A percentile compares a stretch with the other conserved stretches of the same genome.
Conservation (phyloP, 495 filamentous ascomycete genomes). For the Bryoglossum gracile region DNA sequence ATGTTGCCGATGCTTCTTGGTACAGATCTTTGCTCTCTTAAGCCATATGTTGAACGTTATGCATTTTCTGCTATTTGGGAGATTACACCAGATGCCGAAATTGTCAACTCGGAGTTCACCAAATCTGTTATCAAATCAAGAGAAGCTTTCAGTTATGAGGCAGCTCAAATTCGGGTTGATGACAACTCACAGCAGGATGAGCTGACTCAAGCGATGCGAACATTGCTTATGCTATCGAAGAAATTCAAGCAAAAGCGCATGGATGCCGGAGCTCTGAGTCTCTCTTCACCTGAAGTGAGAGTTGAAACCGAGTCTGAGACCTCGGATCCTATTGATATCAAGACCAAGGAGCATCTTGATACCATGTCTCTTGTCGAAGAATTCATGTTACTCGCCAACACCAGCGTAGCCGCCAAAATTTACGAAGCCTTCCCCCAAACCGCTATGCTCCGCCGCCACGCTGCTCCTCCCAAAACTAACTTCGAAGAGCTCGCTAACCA, state of each 20-base stretch:
- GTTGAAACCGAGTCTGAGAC: slow-evolving; percentile 92
- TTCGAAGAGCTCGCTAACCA: slow-evolving; percentile 92
- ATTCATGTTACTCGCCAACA: slow-evolving; percentile 99
- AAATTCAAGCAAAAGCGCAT: slow-evolving; percentile 93
- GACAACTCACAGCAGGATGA: slow-evolving; percentile 79
- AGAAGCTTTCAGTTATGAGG: slow-evolving; percentile 96
- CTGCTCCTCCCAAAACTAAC: slow-evolving; percentile 84
- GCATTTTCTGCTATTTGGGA: slow-evolving; percentile 97
- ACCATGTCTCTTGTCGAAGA: slow-evolving; percentile 98
- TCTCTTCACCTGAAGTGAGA: slow-evolving; percentile 91
- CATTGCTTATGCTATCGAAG: slow-evolving; percentile 80
- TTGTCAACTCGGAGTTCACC: slow-evolving; percentile 75
- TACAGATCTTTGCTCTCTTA: slow-evolving; percentile 93
- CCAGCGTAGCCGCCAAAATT: slow-evolving; percentile 79
- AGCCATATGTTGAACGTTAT: slow-evolving; percentile 95
- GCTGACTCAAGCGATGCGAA: slow-evolving; percentile 83
- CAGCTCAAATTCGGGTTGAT: slow-evolving; percentile 89
- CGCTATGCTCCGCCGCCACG: slow-evolving; percentile 86
- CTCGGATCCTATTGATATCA: slow-evolving; percentile 90
- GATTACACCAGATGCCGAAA: slow-evolving; percentile 73
- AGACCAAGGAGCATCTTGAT: slow-evolving; percentile 87
- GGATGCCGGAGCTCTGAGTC: slow-evolving; percentile 89
- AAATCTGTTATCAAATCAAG: slow-evolving; percentile 98
- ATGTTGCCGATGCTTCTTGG: slow-evolving; percentile 96
- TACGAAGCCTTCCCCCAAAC: slow-evolving; percentile 90